Conservation (phyloP, 352 stramenopile species). For the Phytopythium chamaehyphon region DNA sequence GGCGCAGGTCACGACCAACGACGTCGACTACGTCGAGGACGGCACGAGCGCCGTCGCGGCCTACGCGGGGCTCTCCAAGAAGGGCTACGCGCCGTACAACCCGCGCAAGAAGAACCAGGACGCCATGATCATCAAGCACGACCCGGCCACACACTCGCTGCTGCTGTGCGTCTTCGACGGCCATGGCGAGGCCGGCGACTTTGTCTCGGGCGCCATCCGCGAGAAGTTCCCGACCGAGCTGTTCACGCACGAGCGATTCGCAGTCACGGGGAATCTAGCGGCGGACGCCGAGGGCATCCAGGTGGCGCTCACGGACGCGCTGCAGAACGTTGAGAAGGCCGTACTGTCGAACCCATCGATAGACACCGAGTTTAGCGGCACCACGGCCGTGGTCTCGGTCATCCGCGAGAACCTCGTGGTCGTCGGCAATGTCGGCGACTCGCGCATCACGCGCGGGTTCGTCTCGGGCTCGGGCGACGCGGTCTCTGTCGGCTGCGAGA, state of each 20-base stretch:
- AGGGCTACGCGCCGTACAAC: constrained; percentile 91
- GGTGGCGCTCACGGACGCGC: constrained; percentile 46
- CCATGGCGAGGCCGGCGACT: constrained; percentile 94
- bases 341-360: constrained; percentile 90
- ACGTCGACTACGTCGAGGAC: constrained; percentile 64
- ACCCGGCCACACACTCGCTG: constrained; percentile 88
- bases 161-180: constrained; percentile 96
- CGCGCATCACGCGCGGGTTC: constrained; percentile 87
- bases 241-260: constrained; percentile 88
- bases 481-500: constrained; percentile 38
- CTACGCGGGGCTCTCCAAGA: constrained; percentile 81
- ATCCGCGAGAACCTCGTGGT: constrained; percentile 83
- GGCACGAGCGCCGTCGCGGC: constrained; percentile 49
- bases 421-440: constrained; percentile 97
- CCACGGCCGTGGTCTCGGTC: constrained; percentile 71
- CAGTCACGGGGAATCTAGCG: constrained; percentile 35
- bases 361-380: constrained; percentile 92
- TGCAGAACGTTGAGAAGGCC: constrained; percentile 65
- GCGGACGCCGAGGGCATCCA: constrained; percentile 58
- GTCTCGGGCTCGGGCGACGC: constrained; percentile 39
- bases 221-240: constrained; percentile 88
- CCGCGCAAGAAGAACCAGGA: constrained; percentile 98
- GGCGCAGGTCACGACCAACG: constrained; percentile 51
- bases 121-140: constrained; percentile 93
- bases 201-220: constrained; percentile 88